Percentiles rank a stretch among this genome's conserved stretches.
Conservation (phyloP, 345 rosid genomes). For the Viola odorata region DNA sequence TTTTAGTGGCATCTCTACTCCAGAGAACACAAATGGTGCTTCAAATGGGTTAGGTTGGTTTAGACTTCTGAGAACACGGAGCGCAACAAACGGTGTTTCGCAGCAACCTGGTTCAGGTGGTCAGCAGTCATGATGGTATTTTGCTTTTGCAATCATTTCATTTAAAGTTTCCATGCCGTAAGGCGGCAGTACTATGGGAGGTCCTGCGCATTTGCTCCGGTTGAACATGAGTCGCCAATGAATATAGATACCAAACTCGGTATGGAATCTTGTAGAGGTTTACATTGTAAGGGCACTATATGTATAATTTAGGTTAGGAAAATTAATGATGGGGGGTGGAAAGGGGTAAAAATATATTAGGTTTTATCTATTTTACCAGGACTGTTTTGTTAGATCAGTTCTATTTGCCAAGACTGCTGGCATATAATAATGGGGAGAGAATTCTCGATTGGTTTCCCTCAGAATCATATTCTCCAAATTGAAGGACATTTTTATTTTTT, state of each 20-base stretch:
- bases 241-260: constrained; percentile 8
- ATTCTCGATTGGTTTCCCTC: too few relatives aligned
- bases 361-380: too few relatives aligned
- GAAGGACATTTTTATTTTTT: too few relatives aligned
- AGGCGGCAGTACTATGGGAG: not conserved
- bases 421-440: too few relatives aligned
- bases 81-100: constrained; percentile 33
- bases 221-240: constrained; percentile 6
- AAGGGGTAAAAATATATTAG: too few relatives aligned
- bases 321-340: not conserved
- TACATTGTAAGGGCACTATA: constrained; percentile 1
- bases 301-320: not conserved
- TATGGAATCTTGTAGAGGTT: constrained; percentile 31
- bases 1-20: constrained; percentile 18
- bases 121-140: constrained; percentile 21
- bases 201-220: not conserved
- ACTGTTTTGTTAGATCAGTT: too few relatives aligned
- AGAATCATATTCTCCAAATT: too few relatives aligned
- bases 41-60: constrained; percentile 19
- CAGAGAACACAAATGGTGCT: constrained; percentile 14
- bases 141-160: not conserved
- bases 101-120: constrained; percentile 29
- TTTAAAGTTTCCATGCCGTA: not conserved
- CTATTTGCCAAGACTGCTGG: too few relatives aligned
- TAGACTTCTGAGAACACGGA: constrained; percentile 29